Conservation (phyloP, 441 rosid genomes). For the Melastoma candidum region DNA sequence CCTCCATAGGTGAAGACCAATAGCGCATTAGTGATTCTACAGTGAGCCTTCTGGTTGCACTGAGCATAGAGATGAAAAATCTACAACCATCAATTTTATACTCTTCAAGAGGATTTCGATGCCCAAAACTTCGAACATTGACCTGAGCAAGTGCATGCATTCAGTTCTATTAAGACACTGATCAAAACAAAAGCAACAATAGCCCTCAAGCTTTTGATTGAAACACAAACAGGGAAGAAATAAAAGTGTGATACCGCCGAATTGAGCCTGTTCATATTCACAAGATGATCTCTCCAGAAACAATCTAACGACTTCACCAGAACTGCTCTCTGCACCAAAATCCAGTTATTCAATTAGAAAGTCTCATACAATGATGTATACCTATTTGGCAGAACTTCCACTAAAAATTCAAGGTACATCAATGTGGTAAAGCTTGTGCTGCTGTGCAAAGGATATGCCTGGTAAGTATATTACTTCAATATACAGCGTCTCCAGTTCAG, state of each 20-base stretch:
- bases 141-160: conserved; percentile 36
- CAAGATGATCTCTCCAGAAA: conserved; percentile 93
- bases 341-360: too few relatives aligned
- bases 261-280: conserved; percentile 90
- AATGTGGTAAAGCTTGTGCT: too few relatives aligned
- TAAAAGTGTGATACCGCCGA: conserved; percentile 52
- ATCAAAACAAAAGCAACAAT: conserved; percentile 8
- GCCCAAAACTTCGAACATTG: conserved; percentile 89
- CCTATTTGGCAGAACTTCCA: too few relatives aligned
- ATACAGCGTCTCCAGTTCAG: too few relatives aligned
- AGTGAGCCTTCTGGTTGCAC: conserved; percentile 81
- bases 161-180: too few relatives aligned
- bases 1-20: conserved; percentile 80
- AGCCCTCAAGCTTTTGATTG: neutral
- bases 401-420: too few relatives aligned
- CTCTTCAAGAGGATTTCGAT: conserved; percentile 96
- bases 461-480: too few relatives aligned
- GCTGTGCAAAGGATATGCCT: too few relatives aligned
- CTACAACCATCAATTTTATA: conserved; percentile 95
- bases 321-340: conserved; percentile 59
- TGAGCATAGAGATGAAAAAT: conserved; percentile 92
- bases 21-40: conserved; percentile 68
- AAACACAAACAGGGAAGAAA: conserved; percentile 6
- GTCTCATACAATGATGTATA: too few relatives aligned
- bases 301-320: conserved; percentile 80